Evolutionary conservation across 1,284 basidiomycete genomes (phyloP).

Genomic region (Pterula multifida): DNA sequence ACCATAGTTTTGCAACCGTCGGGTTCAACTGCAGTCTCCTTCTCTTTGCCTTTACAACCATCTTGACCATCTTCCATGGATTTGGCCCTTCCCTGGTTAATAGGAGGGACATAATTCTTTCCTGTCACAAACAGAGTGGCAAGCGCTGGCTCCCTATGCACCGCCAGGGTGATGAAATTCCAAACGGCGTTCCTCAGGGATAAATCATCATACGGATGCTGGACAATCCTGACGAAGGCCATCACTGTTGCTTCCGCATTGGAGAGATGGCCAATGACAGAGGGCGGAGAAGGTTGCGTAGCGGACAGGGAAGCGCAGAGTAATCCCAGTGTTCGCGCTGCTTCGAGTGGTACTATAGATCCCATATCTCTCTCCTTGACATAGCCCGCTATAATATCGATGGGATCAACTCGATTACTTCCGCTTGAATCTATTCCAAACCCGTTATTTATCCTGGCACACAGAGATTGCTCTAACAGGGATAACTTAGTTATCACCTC

Average conservation of each 20-base stretch:
- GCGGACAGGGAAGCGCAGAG: conserved; percentile 56
- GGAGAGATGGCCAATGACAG: conserved; percentile 61
- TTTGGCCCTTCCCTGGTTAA: conserved; percentile 28
- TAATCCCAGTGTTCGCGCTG: conserved; percentile 52
- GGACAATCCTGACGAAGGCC: conserved; percentile 50
- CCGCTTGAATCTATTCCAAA: conserved; percentile 31
- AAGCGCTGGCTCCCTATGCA: conserved; percentile 81
- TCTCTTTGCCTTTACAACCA: conserved; percentile 15
- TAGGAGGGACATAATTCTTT: conserved; percentile 38
- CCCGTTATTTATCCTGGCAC: conserved; percentile 34
- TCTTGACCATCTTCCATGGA: conserved; percentile 10
- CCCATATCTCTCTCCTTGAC: conserved; percentile 54
- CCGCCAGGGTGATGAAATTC: conserved; percentile 73
- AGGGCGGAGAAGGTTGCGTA: conserved; percentile 45
- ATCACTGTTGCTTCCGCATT: conserved; percentile 58
- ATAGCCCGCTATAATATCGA: conserved; percentile 58
- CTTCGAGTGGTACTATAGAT: conserved; percentile 43
- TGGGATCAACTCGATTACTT: conserved; percentile 44
- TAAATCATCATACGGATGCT: conserved; percentile 62
- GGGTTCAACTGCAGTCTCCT: conserved; percentile 10
- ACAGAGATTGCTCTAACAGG: conserved; percentile 65
- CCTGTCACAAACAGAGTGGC: conserved; percentile 75
- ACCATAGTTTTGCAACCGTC: conserved; percentile 22
- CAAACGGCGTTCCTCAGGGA: conserved; percentile 65
- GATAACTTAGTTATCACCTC: conserved; percentile 33